Base-by-base conservation (phyloP, 2,329 filamentous ascomycete genomes). In the Fonsecaea pugnacius region DNA sequence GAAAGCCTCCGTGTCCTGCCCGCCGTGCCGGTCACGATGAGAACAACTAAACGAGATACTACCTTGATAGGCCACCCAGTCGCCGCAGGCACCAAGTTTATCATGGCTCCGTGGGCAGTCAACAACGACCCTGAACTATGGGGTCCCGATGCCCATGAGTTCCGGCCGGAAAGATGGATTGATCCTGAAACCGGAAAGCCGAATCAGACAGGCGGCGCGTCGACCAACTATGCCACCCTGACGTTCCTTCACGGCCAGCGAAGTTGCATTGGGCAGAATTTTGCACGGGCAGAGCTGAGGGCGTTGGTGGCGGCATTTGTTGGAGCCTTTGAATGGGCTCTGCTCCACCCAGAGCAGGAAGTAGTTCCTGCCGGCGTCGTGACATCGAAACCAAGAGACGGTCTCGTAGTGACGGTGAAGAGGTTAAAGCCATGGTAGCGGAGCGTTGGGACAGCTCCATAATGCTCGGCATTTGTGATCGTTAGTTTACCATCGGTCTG, bases 221-320 rank as follows among this genome's bases (percentile, higher is more conserved):
- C 82, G 38, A 89, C 83, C 70, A 91, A 91, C 76, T 93, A 87
- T 72, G 84, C 86, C 2, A 87, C 88, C 71, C 74, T 91, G 75
- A 91, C 90, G 0, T 95, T 94, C 76, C 75, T 94, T 67, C 89
- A 93, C 75, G 90, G 91, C 0, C 70, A 67, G 14, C 60, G 69
- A 4, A 70, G 67, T 46, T 72, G 70, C 33, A 72, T 72, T 27
- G 70, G 70, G 9, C 62, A 68, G 54, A 65, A 57, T n/a, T 72
- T 72, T 77, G 90, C 93, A 0, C 89, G 87, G 74, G 86, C 88
- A 0, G 93, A 97, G 80, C 90, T 96, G 77, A 91, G 91, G n/a
- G 94, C 90, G 73, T 78, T 97, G 67, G 74, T 97, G 57, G 92
- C 92, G 24, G 83, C 85, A 9, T 87, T 90, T 83, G 83, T 93